A percentile compares a stretch with the other conserved stretches of the same genome.
Conservation (phyloP, 1,284 basidiomycete species). For the Phenoliferia sp. region DNA sequence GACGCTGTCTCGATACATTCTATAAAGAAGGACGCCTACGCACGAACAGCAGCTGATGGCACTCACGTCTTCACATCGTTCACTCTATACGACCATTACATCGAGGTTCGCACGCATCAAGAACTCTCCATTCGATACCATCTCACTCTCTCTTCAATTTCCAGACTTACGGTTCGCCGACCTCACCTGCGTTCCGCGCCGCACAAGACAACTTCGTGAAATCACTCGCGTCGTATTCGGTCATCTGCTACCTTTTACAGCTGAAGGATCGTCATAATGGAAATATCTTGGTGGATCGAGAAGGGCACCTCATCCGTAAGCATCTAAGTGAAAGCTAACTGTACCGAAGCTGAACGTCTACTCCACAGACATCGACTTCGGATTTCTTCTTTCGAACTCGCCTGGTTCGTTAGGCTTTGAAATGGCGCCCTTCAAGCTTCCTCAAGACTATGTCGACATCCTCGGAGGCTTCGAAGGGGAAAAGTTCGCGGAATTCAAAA, state of each 20-base stretch:
- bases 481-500: constrained; percentile 78
- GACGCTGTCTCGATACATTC: constrained; percentile 98
- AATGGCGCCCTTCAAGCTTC: constrained; percentile 96
- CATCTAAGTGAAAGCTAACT: constrained; percentile 37
- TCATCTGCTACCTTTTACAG: constrained; percentile 92
- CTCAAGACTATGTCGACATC: constrained; percentile 93
- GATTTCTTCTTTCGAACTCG: constrained; percentile 95
- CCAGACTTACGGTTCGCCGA: constrained; percentile 84
- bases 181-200: constrained; percentile 81
- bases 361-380: constrained; percentile 79
- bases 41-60: constrained; percentile 19
- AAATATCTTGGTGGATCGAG: constrained; percentile 91
- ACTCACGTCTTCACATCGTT: constrained; percentile 43
- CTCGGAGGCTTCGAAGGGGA: constrained; percentile 78
- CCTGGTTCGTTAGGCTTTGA: constrained; percentile 98
- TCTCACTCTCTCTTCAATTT: background rate
- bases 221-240: constrained; percentile 83
- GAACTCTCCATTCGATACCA: background rate
- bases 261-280: constrained; percentile 99
- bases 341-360: background rate
- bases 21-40: constrained; percentile 96
- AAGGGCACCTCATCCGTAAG: constrained; percentile 76
- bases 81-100: constrained; percentile 83
- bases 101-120: constrained; percentile 55
- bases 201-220: constrained; percentile 77